phyloP scores from a whole-genome alignment of 2,329 filamentous ascomycete genomes.

The Clarireedia paspali region DNA sequence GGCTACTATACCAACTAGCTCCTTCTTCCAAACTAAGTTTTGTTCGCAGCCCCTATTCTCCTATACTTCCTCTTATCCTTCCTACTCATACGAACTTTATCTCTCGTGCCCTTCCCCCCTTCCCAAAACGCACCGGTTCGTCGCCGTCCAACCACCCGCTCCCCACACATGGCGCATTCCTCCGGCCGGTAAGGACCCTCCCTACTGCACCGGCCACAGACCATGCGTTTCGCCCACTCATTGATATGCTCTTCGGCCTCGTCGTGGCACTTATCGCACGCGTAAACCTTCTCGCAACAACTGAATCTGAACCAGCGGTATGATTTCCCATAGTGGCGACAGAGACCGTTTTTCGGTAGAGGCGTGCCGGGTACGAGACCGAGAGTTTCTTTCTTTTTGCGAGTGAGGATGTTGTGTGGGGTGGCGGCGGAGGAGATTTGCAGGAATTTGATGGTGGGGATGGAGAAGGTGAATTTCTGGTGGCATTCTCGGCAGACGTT shows the following conservation, averaged over 20 bases:
- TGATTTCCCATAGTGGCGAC: slow-evolving; percentile 49
- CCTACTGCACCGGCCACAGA: slow-evolving; percentile 71
- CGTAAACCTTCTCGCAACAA: slow-evolving; percentile 50
- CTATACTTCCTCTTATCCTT: slow-evolving; percentile 72
- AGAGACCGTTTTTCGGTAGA: slow-evolving; percentile 46
- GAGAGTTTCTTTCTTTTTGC: slow-evolving; percentile 44
- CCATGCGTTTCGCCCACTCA: slow-evolving; percentile 79
- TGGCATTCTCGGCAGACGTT: slow-evolving; percentile 77
- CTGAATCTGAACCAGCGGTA: slow-evolving; percentile 60
- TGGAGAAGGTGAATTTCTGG: slow-evolving; percentile 69
- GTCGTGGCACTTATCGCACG: slow-evolving; percentile 72
- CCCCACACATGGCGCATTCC: slow-evolving; percentile 66
- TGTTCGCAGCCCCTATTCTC: slow-evolving; percentile 38
- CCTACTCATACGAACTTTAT: slow-evolving; percentile 61
- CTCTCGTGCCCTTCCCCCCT: slow-evolving; percentile 74
- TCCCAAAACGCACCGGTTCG: slow-evolving; percentile 66
- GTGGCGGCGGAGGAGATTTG: slow-evolving; percentile 49
- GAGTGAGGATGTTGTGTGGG: slow-evolving; percentile 32
- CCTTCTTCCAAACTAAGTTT: background rate
- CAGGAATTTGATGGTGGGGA: slow-evolving; percentile 72
- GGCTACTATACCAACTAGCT: too few species aligned
- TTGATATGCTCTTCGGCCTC: slow-evolving; percentile 60
- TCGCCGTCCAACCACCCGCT: slow-evolving; percentile 58
- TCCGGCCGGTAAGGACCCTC: slow-evolving; percentile 75
- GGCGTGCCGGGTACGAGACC: slow-evolving; percentile 50